Evolutionary conservation across 164 flowering plant species (phyloP).

Genomic region (Annona cherimola): DNA sequence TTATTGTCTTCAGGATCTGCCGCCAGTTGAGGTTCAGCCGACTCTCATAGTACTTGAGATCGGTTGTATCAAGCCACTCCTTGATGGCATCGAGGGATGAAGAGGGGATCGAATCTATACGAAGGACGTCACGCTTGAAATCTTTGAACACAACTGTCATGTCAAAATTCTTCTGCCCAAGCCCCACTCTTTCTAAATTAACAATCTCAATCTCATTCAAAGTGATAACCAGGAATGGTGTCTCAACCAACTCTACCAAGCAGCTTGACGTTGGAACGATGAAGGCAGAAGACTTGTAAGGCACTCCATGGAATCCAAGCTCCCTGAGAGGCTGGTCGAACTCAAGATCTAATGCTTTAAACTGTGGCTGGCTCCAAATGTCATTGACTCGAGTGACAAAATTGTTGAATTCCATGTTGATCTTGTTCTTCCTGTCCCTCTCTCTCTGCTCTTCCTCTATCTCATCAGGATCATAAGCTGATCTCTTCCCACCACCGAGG

Average conservation of each 20-base stretch:
- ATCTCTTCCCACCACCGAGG: conserved; percentile 67
- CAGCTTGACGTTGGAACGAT: conserved; percentile 79
- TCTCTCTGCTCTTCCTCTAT: conserved; percentile 83
- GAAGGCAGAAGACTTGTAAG: conserved; percentile 64
- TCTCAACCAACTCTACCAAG: conserved; percentile 71
- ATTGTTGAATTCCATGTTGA: conserved; percentile 60
- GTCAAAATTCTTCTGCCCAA: conserved; percentile 82
- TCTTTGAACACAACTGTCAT: conserved; percentile 86
- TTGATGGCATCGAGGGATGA: conserved; percentile 77
- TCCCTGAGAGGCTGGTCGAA: conserved; percentile 84
- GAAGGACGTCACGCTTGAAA: conserved; percentile 70
- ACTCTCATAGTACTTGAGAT: conserved; percentile 82
- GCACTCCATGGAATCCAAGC: conserved; percentile 86
- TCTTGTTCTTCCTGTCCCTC: conserved; percentile 67
- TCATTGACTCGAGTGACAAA: conserved; percentile 75
- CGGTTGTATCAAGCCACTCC: conserved; percentile 84
- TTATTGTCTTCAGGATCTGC: conserved; percentile 61
- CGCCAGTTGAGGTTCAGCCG: conserved; percentile 71
- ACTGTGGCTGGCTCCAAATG: conserved; percentile 67
- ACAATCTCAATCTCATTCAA: conserved; percentile 82
- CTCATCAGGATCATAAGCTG: conserved; percentile 84
- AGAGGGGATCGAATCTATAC: conserved; percentile 78
- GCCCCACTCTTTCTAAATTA: conserved; percentile 74
- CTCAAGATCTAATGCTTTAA: conserved; percentile 57
- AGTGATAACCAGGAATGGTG: conserved; percentile 65